These are phyloP conservation scores for Clarireedia paspali DNA, from an alignment of 2,329 filamentous ascomycete species.

Conservation along the genomic window DNA sequence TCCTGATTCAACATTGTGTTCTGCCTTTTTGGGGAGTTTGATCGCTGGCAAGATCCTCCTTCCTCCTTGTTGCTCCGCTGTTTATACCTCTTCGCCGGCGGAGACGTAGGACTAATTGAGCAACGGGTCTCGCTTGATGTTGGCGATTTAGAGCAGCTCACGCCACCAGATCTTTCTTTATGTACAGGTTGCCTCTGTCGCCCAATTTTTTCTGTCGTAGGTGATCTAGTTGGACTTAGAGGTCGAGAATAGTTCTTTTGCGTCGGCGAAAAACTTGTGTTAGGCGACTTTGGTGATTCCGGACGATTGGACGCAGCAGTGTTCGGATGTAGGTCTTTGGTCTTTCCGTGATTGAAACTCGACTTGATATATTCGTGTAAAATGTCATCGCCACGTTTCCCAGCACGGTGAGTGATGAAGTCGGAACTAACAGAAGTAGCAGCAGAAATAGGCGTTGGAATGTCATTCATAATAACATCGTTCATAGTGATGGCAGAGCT, in stretches of 20 bases:
- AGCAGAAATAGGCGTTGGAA: neutral
- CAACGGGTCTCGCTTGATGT: neutral
- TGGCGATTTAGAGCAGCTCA: neutral
- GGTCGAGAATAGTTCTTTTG: neutral
- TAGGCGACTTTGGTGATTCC: neutral
- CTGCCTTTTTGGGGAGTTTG: neutral
- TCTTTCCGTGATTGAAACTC: neutral
- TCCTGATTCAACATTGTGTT: neutral
- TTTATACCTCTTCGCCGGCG: neutral
- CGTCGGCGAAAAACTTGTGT: neutral
- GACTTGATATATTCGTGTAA: neutral
- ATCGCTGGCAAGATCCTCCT: neutral
- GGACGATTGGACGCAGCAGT: neutral
- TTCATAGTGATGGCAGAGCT: neutral
- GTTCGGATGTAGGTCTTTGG: neutral
- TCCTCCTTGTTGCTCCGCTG: neutral
- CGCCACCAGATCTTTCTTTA: neutral
- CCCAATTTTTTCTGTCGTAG: neutral
- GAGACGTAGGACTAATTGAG: neutral
- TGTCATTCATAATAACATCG: neutral
- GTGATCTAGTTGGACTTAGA: neutral
- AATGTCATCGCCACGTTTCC: neutral
- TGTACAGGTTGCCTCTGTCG: neutral
- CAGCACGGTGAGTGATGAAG: neutral
- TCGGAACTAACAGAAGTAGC: neutral